Percentiles rank a stretch among this genome's conserved stretches.
Conservation (phyloP, 306 rosid species). For the Alnus glutinosa region DNA sequence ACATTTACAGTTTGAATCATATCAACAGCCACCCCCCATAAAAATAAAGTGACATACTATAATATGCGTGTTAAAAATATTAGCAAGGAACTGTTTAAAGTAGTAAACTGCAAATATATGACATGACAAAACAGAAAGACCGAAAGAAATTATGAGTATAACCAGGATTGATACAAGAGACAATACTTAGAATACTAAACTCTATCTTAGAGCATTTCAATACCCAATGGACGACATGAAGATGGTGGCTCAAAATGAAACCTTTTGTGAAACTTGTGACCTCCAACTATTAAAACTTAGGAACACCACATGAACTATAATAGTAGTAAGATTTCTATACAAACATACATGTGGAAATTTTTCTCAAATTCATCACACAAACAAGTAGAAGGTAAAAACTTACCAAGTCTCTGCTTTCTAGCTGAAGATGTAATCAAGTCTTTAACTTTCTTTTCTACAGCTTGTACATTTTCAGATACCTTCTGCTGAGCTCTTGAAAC, state of each 20-base stretch:
- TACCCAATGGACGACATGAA: background rate
- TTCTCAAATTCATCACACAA: background rate
- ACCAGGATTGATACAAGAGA: background rate
- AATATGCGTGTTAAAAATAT: too few relatives aligned
- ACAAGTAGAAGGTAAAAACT: slow-evolving; percentile 24
- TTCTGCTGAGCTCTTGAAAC: slow-evolving; percentile 71
- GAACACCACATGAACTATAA: background rate
- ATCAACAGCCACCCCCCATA: too few relatives aligned
- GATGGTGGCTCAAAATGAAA: background rate
- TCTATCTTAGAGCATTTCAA: background rate
- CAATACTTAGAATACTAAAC: background rate
- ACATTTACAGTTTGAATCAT: too few relatives aligned
- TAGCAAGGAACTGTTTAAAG: too few relatives aligned
- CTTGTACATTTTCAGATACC: slow-evolving; percentile 50
- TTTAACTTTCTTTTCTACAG: slow-evolving; percentile 52
- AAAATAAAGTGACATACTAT: too few relatives aligned
- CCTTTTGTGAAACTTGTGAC: background rate
- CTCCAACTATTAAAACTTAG: background rate
- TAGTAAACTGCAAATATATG: background rate
- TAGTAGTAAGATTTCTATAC: background rate
- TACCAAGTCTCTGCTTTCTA: slow-evolving; percentile 66
- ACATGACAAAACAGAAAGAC: background rate
- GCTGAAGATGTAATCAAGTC: slow-evolving; percentile 76
- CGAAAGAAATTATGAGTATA: background rate
- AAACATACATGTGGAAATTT: background rate